Evolutionary conservation across 139 green algal genomes (phyloP).

Genomic region (Penium margaritaceum): DNA sequence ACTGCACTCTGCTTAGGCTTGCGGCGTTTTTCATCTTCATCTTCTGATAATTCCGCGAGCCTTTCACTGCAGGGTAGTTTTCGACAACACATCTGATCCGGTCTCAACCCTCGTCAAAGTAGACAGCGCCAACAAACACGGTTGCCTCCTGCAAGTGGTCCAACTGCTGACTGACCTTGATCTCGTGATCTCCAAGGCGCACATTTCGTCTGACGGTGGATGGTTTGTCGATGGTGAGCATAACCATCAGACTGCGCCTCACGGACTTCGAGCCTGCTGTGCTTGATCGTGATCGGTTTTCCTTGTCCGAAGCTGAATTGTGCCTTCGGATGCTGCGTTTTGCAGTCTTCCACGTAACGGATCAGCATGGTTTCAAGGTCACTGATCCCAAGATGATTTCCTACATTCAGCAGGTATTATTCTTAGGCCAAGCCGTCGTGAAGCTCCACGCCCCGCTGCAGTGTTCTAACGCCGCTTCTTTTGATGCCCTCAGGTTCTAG

Average conservation of each 20-base stretch:
- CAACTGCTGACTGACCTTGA: constrained; percentile 87
- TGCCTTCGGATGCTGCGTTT: too few relatives aligned
- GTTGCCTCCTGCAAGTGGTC: constrained; percentile 89
- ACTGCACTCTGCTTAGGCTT: too few relatives aligned
- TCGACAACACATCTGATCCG: constrained; percentile 36
- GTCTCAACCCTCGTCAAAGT: constrained; percentile 51
- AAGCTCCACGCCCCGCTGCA: neutral
- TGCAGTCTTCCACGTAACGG: constrained; percentile 79
- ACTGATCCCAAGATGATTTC: constrained; percentile 28
- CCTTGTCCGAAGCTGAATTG: too few relatives aligned
- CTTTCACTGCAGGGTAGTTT: constrained; percentile 22
- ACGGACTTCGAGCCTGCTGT: neutral
- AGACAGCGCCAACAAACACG: constrained; percentile 84
- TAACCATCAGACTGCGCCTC: too few relatives aligned
- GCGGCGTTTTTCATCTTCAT: too few relatives aligned
- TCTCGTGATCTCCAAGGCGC: constrained; percentile 68
- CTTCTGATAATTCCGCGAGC: too few relatives aligned
- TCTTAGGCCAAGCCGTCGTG: neutral
- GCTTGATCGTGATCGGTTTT: too few relatives aligned
- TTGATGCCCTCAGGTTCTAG: constrained; percentile 33
- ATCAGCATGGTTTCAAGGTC: constrained; percentile 68
- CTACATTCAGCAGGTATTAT: constrained; percentile 29
- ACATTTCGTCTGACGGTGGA: constrained; percentile 81
- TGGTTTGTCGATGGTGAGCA: constrained; percentile 86
- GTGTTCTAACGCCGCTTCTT: neutral